Evolutionary conservation across 495 filamentous ascomycete species (phyloP), one percentile per base, ranked within the genome.

Genomic region (Penicillium waksmanii): DNA sequence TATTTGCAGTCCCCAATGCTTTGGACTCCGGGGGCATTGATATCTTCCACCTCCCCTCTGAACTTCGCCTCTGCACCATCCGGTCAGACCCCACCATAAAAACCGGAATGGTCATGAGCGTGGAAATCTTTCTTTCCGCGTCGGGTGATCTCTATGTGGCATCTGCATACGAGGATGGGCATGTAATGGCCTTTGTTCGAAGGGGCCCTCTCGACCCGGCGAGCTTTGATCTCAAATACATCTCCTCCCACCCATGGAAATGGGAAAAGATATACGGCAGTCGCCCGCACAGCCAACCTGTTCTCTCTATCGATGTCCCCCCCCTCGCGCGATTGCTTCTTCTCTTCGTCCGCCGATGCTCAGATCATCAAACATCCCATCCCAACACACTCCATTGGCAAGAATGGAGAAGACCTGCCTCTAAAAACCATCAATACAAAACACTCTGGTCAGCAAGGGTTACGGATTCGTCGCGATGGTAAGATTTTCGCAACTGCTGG

Each of bases 61-160:
- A 90, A 62, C 77, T 73, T 44, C 85, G 92, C 8, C 75, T 87
- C 15, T 82, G 87, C 59, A 90, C 89, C 1, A 82, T 96, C 17
- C 73, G 83, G 0, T 84, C 81, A 4, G 79, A 83, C 34, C 72
- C 75, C 38, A 57, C 73, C 13, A 76, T 82, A 23, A 84, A 91
- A 50, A 87, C 88, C 17, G 90, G 95, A 27, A 98, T 97, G 93
- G 85, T 94, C 25, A 97, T 98, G 95, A 86, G 89, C 21, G 74
- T 96, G 12, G 77, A 80, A 4, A 68, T 96, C 9, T 82, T 89
- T 58, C 56, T 69, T 0, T 64, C 67, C 3, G 17, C 68, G 5
- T 51, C 67, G 0, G 66, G 68, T 0, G 69, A 76, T 46, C 23
- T 84, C 2, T 79, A 76, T 51, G 71, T 96, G 12, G 72, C 86